phyloP scores from a whole-genome alignment of 2,329 filamentous ascomycete genomes.

The Epichloe aotearoae region DNA sequence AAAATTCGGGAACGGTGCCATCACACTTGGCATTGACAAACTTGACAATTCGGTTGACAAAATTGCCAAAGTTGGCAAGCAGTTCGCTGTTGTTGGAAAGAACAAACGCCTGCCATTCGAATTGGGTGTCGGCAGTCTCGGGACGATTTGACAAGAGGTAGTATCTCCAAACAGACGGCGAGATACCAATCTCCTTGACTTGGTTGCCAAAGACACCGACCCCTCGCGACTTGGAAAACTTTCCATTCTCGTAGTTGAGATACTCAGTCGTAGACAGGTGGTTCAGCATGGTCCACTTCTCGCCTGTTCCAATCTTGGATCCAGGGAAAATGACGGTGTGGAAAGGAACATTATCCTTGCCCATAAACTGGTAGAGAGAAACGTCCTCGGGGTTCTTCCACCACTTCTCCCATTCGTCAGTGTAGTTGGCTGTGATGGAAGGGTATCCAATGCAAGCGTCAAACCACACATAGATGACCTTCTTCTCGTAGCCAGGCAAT shows the following conservation, averaged over 20 bases:
- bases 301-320: slow-evolving; percentile 68
- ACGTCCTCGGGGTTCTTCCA: slow-evolving; percentile 86
- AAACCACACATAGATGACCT: slow-evolving; percentile 89
- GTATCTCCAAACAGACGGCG: slow-evolving; percentile 84
- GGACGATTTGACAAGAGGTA: slow-evolving; percentile 78
- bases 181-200: slow-evolving; percentile 73
- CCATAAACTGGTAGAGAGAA: slow-evolving; percentile 87
- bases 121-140: slow-evolving; percentile 76
- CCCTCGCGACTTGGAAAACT: slow-evolving; percentile 84
- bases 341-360: slow-evolving; percentile 53
- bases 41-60: slow-evolving; percentile 62
- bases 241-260: slow-evolving; percentile 76
- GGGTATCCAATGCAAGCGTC: slow-evolving; percentile 89
- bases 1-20: slow-evolving; percentile 51
- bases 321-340: slow-evolving; percentile 88
- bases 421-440: slow-evolving; percentile 89
- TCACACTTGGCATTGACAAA: slow-evolving; percentile 66
- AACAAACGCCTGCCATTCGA: slow-evolving; percentile 78
- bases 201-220: slow-evolving; percentile 88
- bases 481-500: slow-evolving; percentile 36
- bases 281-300: slow-evolving; percentile 83
- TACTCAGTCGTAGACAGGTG: slow-evolving; percentile 81
- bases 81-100: slow-evolving; percentile 80
- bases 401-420: slow-evolving; percentile 81
- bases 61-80: slow-evolving; percentile 62